Evolutionary conservation across 164 flowering plant species (phyloP).

Genomic region (Dillenia suffruticosa): DNA sequence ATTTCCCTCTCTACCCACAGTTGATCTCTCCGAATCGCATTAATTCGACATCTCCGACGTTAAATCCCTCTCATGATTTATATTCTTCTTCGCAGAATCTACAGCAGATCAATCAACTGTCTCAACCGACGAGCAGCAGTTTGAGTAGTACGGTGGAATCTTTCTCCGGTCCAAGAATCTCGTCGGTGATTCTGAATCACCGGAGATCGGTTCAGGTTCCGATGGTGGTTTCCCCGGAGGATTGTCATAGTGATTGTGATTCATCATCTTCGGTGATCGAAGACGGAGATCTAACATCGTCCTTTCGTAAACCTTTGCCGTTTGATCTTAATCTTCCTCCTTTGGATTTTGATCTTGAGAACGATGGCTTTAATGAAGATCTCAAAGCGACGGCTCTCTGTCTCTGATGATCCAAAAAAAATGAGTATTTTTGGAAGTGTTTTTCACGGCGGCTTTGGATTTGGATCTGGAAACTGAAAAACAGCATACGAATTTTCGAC

Average conservation of each 20-base stretch:
- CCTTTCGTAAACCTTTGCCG: slow-evolving; percentile 24
- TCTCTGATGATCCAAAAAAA: slow-evolving; percentile 28
- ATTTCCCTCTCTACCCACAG: slow-evolving; percentile 3
- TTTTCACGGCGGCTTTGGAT: slow-evolving; percentile 1
- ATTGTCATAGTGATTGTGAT: slow-evolving; percentile 49
- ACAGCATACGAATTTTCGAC: neutral
- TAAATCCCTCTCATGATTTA: neutral
- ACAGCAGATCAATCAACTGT: neutral
- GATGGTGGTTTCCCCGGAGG: slow-evolving; percentile 19
- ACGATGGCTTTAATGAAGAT: slow-evolving; percentile 29
- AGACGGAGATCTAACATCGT: slow-evolving; percentile 18
- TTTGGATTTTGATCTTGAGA: slow-evolving; percentile 11
- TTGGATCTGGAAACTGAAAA: slow-evolving; percentile 6
- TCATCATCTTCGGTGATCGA: slow-evolving; percentile 50
- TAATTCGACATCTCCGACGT: neutral
- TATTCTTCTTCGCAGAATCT: neutral
- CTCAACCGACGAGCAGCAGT: slow-evolving; percentile 11
- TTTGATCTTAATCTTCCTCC: slow-evolving; percentile 56
- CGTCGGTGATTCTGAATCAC: neutral
- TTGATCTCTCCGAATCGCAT: too few relatives aligned
- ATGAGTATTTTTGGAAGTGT: slow-evolving; percentile 1
- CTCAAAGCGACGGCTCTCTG: slow-evolving; percentile 42
- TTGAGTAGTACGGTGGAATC: slow-evolving; percentile 20
- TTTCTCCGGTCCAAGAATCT: slow-evolving; percentile 35
- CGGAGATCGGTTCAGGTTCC: slow-evolving; percentile 1